Conservation (phyloP, 768 basidiomycete species). For the Pleurotus pulmonarius region DNA sequence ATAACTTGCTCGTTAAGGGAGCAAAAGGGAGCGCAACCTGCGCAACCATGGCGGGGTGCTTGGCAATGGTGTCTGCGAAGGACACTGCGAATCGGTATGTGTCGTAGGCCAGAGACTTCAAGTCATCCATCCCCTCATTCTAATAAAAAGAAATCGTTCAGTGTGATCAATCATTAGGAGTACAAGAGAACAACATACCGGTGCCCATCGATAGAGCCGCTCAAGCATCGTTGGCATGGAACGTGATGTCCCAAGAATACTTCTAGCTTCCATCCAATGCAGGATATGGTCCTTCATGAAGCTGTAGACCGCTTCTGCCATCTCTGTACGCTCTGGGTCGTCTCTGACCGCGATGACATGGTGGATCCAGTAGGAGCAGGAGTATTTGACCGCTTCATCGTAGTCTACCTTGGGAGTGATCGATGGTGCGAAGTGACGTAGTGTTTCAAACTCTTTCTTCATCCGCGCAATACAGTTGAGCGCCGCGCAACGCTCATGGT, state of each 20-base stretch:
- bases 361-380: constrained; percentile 5
- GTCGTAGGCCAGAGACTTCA: neutral
- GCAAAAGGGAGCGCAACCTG: constrained; percentile 6
- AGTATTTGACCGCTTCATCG: neutral
- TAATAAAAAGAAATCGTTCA: neutral
- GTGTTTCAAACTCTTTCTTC: neutral
- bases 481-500: constrained; percentile 2
- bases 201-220: neutral
- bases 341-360: constrained; percentile 1
- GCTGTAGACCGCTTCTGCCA: neutral
- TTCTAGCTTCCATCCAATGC: constrained; percentile 3
- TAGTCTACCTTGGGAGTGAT: neutral
- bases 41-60: constrained; percentile 1
- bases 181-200: neutral
- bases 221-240: neutral
- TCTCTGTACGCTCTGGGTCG: neutral
- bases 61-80: constrained; percentile 1
- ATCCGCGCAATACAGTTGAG: neutral
- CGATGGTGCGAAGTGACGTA: neutral
- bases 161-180: too few species aligned
- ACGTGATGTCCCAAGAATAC: neutral
- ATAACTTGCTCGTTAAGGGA: neutral
- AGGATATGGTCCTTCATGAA: neutral
- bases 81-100: neutral
- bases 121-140: neutral